Percentiles rank a stretch among this genome's conserved stretches.
These are phyloP conservation scores for Coemansia sp. DNA, from an alignment of 192 early-diverging fungal genomes.

Conservation along the genomic window DNA sequence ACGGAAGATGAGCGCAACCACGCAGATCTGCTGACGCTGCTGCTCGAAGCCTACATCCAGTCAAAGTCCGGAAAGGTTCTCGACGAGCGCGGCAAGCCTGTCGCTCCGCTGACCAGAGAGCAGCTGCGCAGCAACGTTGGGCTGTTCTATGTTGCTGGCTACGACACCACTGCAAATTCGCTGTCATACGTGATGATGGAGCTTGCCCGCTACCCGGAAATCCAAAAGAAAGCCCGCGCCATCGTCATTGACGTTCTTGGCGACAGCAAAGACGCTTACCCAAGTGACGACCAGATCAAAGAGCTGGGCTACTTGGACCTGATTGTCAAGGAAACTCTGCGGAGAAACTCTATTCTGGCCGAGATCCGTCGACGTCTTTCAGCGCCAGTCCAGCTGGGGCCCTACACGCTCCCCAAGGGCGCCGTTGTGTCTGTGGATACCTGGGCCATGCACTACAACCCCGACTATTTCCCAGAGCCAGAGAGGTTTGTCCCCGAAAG, in stretches of 20 bases:
- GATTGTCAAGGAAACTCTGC: conserved; percentile 56
- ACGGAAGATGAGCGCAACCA: conserved; percentile 51
- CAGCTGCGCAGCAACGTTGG: conserved; percentile 55
- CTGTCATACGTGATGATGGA: conserved; percentile 56
- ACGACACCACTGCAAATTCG: conserved; percentile 61
- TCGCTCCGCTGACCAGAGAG: conserved; percentile 42
- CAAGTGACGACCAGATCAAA: conserved; percentile 56
- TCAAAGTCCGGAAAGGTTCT: conserved; percentile 47
- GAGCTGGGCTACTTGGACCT: conserved; percentile 55
- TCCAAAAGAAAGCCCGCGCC: conserved; percentile 59
- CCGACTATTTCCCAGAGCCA: conserved; percentile 45
- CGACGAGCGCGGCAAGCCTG: conserved; percentile 46
- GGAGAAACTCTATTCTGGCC: conserved; percentile 54
- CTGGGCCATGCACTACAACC: conserved; percentile 54
- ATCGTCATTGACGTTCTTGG: conserved; percentile 59
- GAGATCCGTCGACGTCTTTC: conserved; percentile 47
- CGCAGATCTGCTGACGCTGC: conserved; percentile 57
- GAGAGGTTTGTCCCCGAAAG: conserved; percentile 54
- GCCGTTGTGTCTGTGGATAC: conserved; percentile 44
- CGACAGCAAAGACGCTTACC: conserved; percentile 54
- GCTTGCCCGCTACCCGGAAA: conserved; percentile 47
- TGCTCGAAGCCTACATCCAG: conserved; percentile 55
- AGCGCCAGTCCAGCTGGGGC: conserved; percentile 41
- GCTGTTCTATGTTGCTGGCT: conserved; percentile 60
- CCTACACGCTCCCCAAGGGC: conserved; percentile 44